Evolutionary conservation across 495 filamentous ascomycete genomes (phyloP), one percentile per base, ranked within the genome.

Genomic region (Sordaria brevicollis): DNA sequence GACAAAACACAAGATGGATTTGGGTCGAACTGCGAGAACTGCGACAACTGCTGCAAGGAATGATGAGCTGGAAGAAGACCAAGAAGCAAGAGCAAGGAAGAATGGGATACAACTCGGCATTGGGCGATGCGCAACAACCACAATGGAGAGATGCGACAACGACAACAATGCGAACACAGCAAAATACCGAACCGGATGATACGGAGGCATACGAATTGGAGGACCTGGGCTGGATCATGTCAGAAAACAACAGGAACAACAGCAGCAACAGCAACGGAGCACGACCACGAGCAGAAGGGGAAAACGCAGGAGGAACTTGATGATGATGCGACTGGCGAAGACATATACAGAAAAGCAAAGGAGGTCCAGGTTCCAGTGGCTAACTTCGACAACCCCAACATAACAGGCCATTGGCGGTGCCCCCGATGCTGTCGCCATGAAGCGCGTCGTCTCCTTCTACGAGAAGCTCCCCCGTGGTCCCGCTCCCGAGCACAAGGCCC

Each of bases 361-460:
- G 65, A 71, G 41, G 43, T 62, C 25, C 11, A 34, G 38, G 41
- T n/a, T 62, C 25, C 11, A 34, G 38, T 68, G 75, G 76, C 83
- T 84, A 74, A 83, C 74, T 70, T 68, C 33, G 67, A 49, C 35
- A 54, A 54, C 19, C 7, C 35, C 35, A 7, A n/a, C 19, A 25
- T 54, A 67, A 65, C 82, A 96, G 92, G 92, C 90, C 67, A 93
- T 97, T 76, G 93, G 94, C 74, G 92, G 91, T 79, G 92, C 93
- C 71, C 91, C 93, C 77, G 93, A 97, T 91, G 95, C 95, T 77
- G 87, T 91, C 74, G 91, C 93, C 76, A 97, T 99, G 94, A 89
- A 94, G 81, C 90, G 94, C 74, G 92, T 98, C 70, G 94, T 97
- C 81, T 91, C 86, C 86, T 97, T 99, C 89, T 99, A 99, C 86